Evolutionary conservation across 202 grass and related monocot species (phyloP).

Genomic region (Panicum virgatum): DNA sequence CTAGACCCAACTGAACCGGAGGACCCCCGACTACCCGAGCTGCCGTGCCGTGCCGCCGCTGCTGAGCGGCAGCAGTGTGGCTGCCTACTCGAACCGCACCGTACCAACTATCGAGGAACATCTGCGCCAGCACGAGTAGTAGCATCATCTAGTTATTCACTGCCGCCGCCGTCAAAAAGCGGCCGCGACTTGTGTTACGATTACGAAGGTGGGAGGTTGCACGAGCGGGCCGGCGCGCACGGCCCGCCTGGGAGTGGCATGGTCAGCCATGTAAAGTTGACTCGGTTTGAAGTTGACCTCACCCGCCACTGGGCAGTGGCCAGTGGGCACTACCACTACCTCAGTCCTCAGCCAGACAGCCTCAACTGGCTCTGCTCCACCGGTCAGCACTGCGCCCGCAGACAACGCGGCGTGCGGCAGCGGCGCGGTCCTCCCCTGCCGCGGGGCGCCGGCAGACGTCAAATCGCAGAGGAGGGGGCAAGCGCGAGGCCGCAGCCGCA

Average conservation of each 20-base stretch:
- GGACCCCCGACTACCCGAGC: too few relatives aligned
- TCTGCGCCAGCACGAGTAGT: not conserved
- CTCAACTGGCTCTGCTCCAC: too few relatives aligned
- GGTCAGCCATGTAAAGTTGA: not conserved
- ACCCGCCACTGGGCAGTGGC: not conserved
- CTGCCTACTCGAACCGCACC: conserved; percentile 23
- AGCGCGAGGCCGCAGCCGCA: not conserved
- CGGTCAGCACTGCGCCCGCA: not conserved
- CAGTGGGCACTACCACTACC: not conserved
- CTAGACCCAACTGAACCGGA: not conserved
- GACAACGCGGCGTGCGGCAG: not conserved
- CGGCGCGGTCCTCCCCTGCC: too few relatives aligned
- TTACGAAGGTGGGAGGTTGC: not conserved
- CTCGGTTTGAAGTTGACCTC: not conserved
- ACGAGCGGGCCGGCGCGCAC: not conserved
- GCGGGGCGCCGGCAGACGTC: not conserved
- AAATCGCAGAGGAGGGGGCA: not conserved
- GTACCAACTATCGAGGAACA: conserved; percentile 28
- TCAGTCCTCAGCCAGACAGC: not conserved
- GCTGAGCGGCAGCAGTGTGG: not conserved
- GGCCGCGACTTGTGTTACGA: not conserved
- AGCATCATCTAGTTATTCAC: not conserved
- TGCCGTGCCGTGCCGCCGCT: not conserved
- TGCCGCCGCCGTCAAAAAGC: not conserved
- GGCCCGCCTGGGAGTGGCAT: not conserved